These are phyloP conservation scores for Fusarium temperatum DNA, from an alignment of 2,329 filamentous ascomycete genomes.

Conservation along the genomic window DNA sequence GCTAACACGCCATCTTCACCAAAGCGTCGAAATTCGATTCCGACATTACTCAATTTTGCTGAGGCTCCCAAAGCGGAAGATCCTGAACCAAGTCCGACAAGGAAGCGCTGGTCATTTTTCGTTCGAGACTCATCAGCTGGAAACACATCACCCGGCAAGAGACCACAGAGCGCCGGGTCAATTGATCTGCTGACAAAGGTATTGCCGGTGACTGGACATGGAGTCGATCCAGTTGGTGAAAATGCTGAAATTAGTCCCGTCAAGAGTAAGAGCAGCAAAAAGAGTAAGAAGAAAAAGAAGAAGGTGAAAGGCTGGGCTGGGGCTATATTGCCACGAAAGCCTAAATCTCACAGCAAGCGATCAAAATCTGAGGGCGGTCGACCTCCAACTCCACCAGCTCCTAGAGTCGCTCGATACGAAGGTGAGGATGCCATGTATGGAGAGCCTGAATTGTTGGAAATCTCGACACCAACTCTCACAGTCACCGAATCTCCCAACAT, in stretches of 20 bases:
- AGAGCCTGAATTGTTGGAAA: conserved; percentile 37
- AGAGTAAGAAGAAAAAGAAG: conserved; percentile 61
- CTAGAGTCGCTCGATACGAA: conserved; percentile 42
- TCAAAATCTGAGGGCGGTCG: conserved; percentile 51
- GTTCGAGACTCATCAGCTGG: conserved; percentile 64
- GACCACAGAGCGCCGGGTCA: conserved; percentile 59
- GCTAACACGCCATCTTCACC: conserved; percentile 47
- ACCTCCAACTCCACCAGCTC: conserved; percentile 58
- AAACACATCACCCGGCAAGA: conserved; percentile 57
- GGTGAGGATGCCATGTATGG: conserved; percentile 45
- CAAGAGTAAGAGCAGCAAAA: conserved; percentile 44
- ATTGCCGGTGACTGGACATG: conserved; percentile 49
- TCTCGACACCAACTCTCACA: conserved; percentile 51
- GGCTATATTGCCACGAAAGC: conserved; percentile 71
- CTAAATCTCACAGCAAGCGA: conserved; percentile 59
- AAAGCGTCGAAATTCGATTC: conserved; percentile 68
- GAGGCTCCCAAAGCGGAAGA: conserved; percentile 48
- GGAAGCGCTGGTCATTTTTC: conserved; percentile 71
- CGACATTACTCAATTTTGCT: conserved; percentile 57
- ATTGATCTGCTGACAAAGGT: conserved; percentile 49
- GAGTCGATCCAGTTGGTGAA: conserved; percentile 43
- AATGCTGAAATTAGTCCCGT: conserved; percentile 29
- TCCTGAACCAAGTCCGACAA: conserved; percentile 58
- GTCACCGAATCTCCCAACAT: conserved; percentile 52
- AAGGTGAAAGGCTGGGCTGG: conserved; percentile 80